Conservation (phyloP, 208 protist species). For the Angomonas ambiguus region DNA sequence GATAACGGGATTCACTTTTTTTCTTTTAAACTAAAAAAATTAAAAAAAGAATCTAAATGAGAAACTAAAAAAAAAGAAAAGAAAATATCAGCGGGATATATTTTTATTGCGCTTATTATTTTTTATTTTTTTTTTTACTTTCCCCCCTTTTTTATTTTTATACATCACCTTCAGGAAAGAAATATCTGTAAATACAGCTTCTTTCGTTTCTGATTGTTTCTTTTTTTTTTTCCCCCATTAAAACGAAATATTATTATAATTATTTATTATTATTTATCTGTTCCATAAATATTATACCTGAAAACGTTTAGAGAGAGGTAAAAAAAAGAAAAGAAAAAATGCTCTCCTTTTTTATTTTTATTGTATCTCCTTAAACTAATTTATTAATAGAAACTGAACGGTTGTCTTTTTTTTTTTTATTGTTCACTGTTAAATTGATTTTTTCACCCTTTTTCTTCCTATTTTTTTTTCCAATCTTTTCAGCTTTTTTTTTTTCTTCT, state of each 20-base stretch:
- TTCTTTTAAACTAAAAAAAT: conserved; percentile 3
- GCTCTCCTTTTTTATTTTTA: no score
- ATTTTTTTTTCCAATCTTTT: conserved; percentile 4
- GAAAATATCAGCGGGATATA: conserved; percentile 13
- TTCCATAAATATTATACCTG: background rate
- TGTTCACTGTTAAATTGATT: background rate
- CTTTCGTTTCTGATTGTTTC: background rate
- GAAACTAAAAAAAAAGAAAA: conserved; percentile 9
- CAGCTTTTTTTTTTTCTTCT: conserved; percentile 15
- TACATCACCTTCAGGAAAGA: conserved; percentile 6
- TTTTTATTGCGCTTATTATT: background rate
- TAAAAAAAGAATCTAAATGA: background rate
- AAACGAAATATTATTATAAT: no score
- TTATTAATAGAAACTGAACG: no score
- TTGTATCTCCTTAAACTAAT: no score
- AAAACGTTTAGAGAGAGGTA: no score
- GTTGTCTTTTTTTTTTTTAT: conserved; percentile 8
- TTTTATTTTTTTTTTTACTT: conserved; percentile 9
- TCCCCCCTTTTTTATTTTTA: conserved; percentile 5
- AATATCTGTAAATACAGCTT: background rate
- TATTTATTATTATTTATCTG: conserved; percentile 10
- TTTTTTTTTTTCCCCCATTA: background rate
- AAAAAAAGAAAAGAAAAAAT: no score
- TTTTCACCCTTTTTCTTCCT: background rate
- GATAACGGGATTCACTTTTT: conserved; percentile 6